Conservation (phyloP, 2,329 filamentous ascomycete genomes). For the Aspergillus pseudoglaucus region DNA sequence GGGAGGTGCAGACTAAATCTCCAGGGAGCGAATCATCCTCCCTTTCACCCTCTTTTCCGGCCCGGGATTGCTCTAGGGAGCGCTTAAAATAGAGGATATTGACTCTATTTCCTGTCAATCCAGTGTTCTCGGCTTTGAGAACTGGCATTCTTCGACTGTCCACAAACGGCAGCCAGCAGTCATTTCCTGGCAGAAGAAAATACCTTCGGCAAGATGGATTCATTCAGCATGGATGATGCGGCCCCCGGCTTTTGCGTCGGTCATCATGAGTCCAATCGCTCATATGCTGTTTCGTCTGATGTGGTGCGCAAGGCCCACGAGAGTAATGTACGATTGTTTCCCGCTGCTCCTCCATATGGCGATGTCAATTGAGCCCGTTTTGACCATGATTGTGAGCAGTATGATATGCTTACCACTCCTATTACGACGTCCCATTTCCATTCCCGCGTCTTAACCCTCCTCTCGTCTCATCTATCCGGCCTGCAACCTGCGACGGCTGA, state of each 20-base stretch:
- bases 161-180: neutral
- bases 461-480: constrained; percentile 46
- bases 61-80: constrained; percentile 1
- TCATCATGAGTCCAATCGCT: constrained; percentile 54
- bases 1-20: constrained; percentile 7
- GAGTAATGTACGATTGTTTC: constrained; percentile 40
- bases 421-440: constrained; percentile 58
- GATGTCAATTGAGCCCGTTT: neutral
- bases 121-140: neutral
- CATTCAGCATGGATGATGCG: constrained; percentile 28
- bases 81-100: neutral
- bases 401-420: constrained; percentile 59
- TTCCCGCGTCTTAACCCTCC: constrained; percentile 48
- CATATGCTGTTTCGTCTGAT: constrained; percentile 43
- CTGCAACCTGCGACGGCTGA: constrained; percentile 32
- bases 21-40: neutral
- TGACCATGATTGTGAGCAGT: constrained; percentile 35
- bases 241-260: constrained; percentile 52
- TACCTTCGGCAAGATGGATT: neutral
- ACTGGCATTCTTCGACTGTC: neutral
- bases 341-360: neutral
- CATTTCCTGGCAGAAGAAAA: neutral
- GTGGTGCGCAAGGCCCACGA: constrained; percentile 52
- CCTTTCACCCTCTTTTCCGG: neutral
- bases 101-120: constrained; percentile 1